These are phyloP conservation scores for Geranium rotundifolium DNA, from an alignment of 345 rosid species.

Conservation along the genomic window DNA sequence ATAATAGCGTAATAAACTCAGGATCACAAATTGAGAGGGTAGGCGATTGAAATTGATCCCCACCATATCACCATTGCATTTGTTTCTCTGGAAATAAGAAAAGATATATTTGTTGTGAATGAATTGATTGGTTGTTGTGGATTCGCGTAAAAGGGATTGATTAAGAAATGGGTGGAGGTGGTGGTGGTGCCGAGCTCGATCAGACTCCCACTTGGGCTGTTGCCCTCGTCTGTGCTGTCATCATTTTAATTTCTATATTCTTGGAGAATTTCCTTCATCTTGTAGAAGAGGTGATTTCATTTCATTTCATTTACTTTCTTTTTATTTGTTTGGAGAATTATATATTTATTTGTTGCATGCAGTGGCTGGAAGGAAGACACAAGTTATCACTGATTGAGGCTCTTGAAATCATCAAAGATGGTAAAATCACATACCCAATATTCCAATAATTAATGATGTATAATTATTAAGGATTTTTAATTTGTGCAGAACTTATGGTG, in stretches of 20 bases:
- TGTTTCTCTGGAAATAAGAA: too few relatives aligned
- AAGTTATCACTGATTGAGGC: conserved; percentile 71
- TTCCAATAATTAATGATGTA: too few relatives aligned
- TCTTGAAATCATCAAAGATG: conserved; percentile 70
- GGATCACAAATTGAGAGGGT: too few relatives aligned
- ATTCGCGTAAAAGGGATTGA: neutral
- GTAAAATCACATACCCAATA: conserved; percentile 20
- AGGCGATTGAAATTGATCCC: too few relatives aligned
- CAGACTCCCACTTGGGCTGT: conserved; percentile 98
- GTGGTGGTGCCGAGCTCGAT: conserved; percentile 45
- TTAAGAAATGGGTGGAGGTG: conserved; percentile 44
- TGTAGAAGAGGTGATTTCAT: conserved; percentile 33
- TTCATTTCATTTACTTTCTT: too few relatives aligned
- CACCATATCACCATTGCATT: too few relatives aligned
- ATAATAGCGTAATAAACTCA: too few relatives aligned
- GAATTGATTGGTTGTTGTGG: neutral
- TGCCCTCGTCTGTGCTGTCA: conserved; percentile 56
- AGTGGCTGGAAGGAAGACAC: conserved; percentile 14
- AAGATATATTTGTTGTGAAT: too few relatives aligned
- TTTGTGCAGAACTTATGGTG: conserved; percentile 75
- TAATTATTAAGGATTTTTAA: too few relatives aligned
- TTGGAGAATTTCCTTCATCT: conserved; percentile 57
- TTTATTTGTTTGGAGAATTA: too few relatives aligned
- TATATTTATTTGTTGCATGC: neutral
- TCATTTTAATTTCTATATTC: conserved; percentile 53